Evolutionary conservation across 2,329 filamentous ascomycete species (phyloP).

Genomic region (Colletotrichum liriopes): DNA sequence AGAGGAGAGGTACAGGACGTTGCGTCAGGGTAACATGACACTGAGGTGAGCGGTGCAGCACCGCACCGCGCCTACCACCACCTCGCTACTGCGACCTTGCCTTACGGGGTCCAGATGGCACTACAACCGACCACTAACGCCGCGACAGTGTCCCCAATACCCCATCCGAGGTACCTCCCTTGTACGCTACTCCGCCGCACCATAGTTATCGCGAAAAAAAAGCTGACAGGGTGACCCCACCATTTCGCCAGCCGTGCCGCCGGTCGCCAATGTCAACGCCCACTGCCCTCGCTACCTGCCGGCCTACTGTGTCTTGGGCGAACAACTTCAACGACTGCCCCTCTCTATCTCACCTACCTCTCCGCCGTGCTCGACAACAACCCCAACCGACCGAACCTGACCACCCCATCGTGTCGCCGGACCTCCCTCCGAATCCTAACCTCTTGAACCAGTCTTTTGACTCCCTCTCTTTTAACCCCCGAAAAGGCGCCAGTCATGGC

Average conservation of each 20-base stretch:
- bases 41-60: background rate
- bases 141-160: conserved; percentile 9
- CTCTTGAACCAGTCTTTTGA: conserved; percentile 38
- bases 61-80: background rate
- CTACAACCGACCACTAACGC: conserved; percentile 23
- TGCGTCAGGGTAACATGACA: conserved; percentile 9
- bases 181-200: conserved; percentile 41
- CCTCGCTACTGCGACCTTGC: conserved; percentile 18
- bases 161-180: conserved; percentile 16
- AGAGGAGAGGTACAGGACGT: background rate
- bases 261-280: conserved; percentile 36
- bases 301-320: conserved; percentile 18
- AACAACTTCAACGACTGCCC: conserved; percentile 42
- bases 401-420: conserved; percentile 24
- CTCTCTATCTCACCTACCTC: conserved; percentile 29
- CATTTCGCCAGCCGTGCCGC: conserved; percentile 31
- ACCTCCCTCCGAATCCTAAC: conserved; percentile 24
- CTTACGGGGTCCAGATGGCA: conserved; percentile 1
- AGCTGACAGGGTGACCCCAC: conserved; percentile 44
- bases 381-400: conserved; percentile 16
- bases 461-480: conserved; percentile 32
- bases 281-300: conserved; percentile 22
- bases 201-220: conserved; percentile 44
- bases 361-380: conserved; percentile 15
- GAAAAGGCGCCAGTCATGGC: conserved; percentile 73